phyloP scores from a whole-genome alignment of 73 alveolate species.

The Durusdinium trenchii region DNA sequence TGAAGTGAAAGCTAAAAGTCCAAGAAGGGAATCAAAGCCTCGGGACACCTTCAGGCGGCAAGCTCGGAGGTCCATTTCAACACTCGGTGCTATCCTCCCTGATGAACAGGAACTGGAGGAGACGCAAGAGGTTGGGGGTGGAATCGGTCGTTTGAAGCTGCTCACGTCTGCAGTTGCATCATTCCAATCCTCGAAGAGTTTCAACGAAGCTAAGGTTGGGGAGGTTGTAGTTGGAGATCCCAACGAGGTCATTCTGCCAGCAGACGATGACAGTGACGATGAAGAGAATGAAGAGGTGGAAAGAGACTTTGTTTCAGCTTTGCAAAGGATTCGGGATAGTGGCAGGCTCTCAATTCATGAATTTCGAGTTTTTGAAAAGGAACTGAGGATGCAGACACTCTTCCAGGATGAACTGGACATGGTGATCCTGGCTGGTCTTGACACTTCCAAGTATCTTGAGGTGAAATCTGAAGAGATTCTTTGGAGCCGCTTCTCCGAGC shows the following conservation, averaged over 20 bases:
- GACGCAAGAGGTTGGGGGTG: too few relatives aligned
- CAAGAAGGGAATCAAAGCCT: background rate
- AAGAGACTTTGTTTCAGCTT: conserved; percentile 25
- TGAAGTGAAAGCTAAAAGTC: background rate
- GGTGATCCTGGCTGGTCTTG: conserved; percentile 37
- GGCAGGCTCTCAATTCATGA: conserved; percentile 51
- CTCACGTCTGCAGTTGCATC: conserved; percentile 31
- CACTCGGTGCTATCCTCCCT: background rate
- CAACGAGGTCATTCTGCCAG: background rate
- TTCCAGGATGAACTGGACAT: conserved; percentile 20
- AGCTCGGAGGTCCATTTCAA: background rate
- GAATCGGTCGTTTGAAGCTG: conserved; percentile 14
- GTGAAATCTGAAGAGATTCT: conserved; percentile 22
- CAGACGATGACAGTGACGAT: conserved; percentile 35
- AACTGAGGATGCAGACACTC: background rate
- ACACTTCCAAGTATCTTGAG: background rate
- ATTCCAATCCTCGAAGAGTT: background rate
- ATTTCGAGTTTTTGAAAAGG: conserved; percentile 13
- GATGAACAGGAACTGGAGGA: background rate
- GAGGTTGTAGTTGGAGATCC: conserved; percentile 30
- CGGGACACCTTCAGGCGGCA: background rate
- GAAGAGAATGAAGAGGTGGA: conserved; percentile 35
- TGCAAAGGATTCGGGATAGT: conserved; percentile 29
- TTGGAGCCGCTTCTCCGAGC: conserved; percentile 20
- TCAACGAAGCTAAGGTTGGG: background rate